These are phyloP conservation scores for Daedaleopsis nitida DNA, from an alignment of 768 basidiomycete species.

Conservation along the genomic window DNA sequence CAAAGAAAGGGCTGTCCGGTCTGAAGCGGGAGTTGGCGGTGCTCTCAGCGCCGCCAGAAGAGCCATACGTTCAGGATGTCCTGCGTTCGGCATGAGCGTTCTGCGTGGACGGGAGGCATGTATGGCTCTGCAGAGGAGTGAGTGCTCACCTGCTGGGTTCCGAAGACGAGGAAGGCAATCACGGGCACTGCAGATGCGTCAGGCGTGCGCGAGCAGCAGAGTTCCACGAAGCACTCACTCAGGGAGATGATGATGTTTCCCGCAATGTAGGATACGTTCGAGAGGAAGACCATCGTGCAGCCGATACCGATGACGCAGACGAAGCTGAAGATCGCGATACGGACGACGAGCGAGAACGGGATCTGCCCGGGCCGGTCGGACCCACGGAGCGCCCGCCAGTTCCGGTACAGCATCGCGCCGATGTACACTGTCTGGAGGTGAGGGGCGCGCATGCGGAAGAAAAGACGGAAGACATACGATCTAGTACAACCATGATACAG, in stretches of 20 bases:
- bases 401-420: slow-evolving; percentile 14
- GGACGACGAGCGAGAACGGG: slow-evolving; percentile 19
- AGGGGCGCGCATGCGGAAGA: background rate
- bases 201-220: background rate
- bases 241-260: slow-evolving; percentile 18
- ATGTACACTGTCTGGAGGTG: slow-evolving; percentile 15
- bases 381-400: slow-evolving; percentile 19
- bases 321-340: slow-evolving; percentile 20
- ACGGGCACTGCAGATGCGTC: slow-evolving; percentile 10
- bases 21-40: background rate
- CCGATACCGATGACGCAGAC: slow-evolving; percentile 20
- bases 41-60: slow-evolving; percentile 16
- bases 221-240: background rate
- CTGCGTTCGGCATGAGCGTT: background rate
- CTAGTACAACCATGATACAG: slow-evolving; percentile 13
- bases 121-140: too few species aligned
- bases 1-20: background rate
- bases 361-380: slow-evolving; percentile 17
- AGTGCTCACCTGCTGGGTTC: slow-evolving; percentile 7
- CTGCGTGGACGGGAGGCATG: background rate
- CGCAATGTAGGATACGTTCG: slow-evolving; percentile 12
- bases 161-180: slow-evolving; percentile 19
- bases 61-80: slow-evolving; percentile 15
- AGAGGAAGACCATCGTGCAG: slow-evolving; percentile 19
- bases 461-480: background rate